Evolutionary conservation across 495 filamentous ascomycete species (phyloP).

Genomic region (Patellaria atrata): DNA sequence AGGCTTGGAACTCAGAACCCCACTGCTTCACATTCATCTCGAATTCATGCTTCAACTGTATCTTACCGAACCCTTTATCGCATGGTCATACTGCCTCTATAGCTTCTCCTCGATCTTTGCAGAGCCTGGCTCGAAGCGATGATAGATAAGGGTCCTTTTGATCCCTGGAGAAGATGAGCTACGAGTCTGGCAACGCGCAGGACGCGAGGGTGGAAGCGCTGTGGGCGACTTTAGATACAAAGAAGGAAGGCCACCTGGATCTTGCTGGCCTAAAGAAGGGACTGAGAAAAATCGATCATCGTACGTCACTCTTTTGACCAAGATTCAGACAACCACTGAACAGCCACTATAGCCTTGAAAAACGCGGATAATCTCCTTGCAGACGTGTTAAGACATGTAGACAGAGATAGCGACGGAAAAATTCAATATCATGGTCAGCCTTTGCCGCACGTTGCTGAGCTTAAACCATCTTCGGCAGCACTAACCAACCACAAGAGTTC

Average conservation of each 20-base stretch:
- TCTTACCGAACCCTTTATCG: neutral
- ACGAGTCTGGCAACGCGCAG: constrained; percentile 42
- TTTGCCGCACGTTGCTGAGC: neutral
- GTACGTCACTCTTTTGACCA: constrained; percentile 40
- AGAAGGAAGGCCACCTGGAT: constrained; percentile 64
- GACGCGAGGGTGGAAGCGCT: constrained; percentile 65
- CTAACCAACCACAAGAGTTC: constrained; percentile 55
- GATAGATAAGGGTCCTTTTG: constrained; percentile 14
- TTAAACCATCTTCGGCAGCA: constrained; percentile 1
- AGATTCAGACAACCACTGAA: constrained; percentile 5
- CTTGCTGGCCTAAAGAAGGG: constrained; percentile 70
- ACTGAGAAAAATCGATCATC: constrained; percentile 79
- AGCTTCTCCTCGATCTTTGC: constrained; percentile 1
- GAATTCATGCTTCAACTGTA: constrained; percentile 2
- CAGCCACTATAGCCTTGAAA: constrained; percentile 57
- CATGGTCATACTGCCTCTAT: neutral
- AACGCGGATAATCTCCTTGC: constrained; percentile 79
- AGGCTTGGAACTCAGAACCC: neutral
- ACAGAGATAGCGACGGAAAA: constrained; percentile 71
- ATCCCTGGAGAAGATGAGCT: constrained; percentile 22
- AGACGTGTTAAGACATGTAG: constrained; percentile 64
- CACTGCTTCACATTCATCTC: neutral
- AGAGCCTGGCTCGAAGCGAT: constrained; percentile 11
- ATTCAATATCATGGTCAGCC: constrained; percentile 75
- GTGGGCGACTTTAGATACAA: constrained; percentile 67